Percentiles rank a stretch among this genome's conserved stretches.
Evolutionary conservation across 23 red algal species (phyloP).

Genomic region (Gracilaria caudata): DNA sequence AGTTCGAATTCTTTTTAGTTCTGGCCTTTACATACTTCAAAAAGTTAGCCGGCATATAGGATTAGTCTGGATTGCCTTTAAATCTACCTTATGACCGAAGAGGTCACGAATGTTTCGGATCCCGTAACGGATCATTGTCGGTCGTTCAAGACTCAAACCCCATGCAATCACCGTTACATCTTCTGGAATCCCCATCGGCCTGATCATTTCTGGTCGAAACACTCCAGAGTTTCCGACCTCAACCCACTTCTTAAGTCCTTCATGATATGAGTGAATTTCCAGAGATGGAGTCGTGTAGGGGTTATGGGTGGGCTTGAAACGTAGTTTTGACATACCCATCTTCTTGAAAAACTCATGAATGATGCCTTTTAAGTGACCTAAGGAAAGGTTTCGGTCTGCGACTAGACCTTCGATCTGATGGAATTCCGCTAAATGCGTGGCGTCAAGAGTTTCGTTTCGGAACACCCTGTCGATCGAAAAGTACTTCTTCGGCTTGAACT

Average conservation of each 20-base stretch:
- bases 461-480: constrained; percentile 99
- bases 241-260: constrained; percentile 89
- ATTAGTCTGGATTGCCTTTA: constrained; percentile 88
- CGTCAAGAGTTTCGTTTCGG: constrained; percentile 97
- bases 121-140: constrained; percentile 98
- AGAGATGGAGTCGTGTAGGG: constrained; percentile 96
- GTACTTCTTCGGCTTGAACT: constrained; percentile 83
- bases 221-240: constrained; percentile 98
- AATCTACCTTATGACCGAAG: constrained; percentile 94
- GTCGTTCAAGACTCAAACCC: constrained; percentile 94
- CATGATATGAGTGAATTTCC: constrained; percentile 93
- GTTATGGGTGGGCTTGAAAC: constrained; percentile 98
- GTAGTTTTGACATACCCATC: constrained; percentile 92
- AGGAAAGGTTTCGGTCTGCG: constrained; percentile 81
- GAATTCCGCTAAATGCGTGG: constrained; percentile 97
- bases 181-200: constrained; percentile 90
- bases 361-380: constrained; percentile 92
- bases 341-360: constrained; percentile 94
- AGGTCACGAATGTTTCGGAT: constrained; percentile 95
- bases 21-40: constrained; percentile 15
- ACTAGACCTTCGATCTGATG: constrained; percentile 98
- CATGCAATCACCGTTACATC: constrained; percentile 98
- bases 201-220: constrained; percentile 98
- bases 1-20: not conserved
- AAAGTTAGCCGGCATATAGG: constrained; percentile 94